phyloP scores from a whole-genome alignment of 1,284 basidiomycete species.

The Ustilago hordei region DNA sequence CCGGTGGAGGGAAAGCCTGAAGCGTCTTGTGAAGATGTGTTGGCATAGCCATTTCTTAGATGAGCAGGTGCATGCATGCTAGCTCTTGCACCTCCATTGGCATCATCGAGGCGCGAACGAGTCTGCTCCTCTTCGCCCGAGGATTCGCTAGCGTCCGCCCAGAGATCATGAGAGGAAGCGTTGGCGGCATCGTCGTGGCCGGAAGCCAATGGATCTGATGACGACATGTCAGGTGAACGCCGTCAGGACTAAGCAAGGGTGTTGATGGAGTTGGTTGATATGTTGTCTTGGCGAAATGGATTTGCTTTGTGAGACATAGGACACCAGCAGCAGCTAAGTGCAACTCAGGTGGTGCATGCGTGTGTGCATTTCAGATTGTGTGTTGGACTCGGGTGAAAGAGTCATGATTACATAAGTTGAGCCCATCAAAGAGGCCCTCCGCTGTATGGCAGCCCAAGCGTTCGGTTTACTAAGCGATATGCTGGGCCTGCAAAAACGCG shows the following conservation, averaged over 20 bases:
- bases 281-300: background rate
- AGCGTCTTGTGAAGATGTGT: slow-evolving; percentile 10
- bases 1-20: slow-evolving; percentile 39
- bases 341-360: slow-evolving; percentile 1
- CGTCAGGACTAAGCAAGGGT: background rate
- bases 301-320: background rate
- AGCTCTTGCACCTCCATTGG: slow-evolving; percentile 49
- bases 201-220: slow-evolving; percentile 12
- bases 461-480: background rate
- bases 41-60: slow-evolving; percentile 5
- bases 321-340: background rate
- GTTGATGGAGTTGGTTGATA: background rate
- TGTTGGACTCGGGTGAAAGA: slow-evolving; percentile 11
- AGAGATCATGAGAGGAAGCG: slow-evolving; percentile 23
- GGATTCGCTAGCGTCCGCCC: slow-evolving; percentile 23
- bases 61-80: slow-evolving; percentile 51
- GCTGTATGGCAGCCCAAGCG: too few species aligned
- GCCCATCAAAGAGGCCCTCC: too few species aligned
- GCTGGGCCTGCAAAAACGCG: background rate
- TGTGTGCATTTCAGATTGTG: background rate
- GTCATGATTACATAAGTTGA: slow-evolving; percentile 31
- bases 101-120: slow-evolving; percentile 14
- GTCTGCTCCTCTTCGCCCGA: background rate
- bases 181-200: slow-evolving; percentile 15
- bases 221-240: slow-evolving; percentile 18